Conservation (phyloP, 768 basidiomycete species). For the Favolaschia claudopus region DNA sequence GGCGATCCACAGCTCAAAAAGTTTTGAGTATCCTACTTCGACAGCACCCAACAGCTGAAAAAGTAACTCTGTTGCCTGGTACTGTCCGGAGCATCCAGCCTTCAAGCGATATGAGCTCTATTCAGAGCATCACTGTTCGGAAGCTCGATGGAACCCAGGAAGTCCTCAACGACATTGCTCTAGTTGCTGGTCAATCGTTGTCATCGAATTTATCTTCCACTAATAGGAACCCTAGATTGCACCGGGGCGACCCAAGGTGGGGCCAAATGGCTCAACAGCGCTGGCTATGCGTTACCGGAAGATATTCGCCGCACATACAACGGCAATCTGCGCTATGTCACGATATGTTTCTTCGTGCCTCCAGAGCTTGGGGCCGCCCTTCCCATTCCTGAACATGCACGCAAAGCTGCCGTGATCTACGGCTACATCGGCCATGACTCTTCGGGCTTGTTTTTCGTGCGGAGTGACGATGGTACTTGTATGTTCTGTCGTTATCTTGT, state of each 20-base stretch:
- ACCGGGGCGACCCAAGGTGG: constrained; percentile 27
- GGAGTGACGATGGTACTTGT: constrained; percentile 10
- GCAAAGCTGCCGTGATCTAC: neutral
- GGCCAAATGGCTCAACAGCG: constrained; percentile 25
- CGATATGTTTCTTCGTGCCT: constrained; percentile 24
- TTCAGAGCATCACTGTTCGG: constrained; percentile 8
- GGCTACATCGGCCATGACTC: neutral
- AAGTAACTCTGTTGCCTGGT: constrained; percentile 6
- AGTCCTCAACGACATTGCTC: constrained; percentile 2
- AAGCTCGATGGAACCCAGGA: constrained; percentile 16
- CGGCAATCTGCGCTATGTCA: constrained; percentile 28
- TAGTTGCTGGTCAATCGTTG: constrained; percentile 12
- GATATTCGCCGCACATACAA: constrained; percentile 23
- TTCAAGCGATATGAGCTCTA: neutral
- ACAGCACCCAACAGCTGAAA: neutral
- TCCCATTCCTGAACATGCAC: constrained; percentile 21
- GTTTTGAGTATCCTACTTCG: constrained; percentile 17
- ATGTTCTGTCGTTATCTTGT: neutral
- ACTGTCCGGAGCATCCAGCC: constrained; percentile 2
- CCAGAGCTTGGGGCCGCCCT: constrained; percentile 19
- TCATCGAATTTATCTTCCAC: constrained; percentile 4
- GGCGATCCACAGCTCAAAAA: constrained; percentile 29
- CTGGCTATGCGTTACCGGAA: constrained; percentile 4
- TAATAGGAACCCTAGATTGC: constrained; percentile 21
- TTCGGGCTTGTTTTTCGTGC: neutral